Base-by-base conservation (phyloP, 2,329 filamentous ascomycete genomes). In the Tolypocladium pustulatum region DNA sequence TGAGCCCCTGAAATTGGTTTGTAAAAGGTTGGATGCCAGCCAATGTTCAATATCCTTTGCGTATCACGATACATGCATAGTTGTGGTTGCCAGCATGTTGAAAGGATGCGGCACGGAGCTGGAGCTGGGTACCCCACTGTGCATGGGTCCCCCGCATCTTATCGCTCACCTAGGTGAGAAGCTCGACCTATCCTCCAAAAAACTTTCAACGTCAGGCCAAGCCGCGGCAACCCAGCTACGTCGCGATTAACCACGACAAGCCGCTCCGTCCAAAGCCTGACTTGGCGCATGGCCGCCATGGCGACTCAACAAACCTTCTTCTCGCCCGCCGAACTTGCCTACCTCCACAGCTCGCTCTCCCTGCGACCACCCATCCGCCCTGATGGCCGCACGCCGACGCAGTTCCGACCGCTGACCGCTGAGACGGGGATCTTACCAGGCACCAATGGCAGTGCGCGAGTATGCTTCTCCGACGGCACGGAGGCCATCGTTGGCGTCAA, bases 401-500 rank as follows among this genome's bases (percentile, higher is more conserved):
- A 97, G 73, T 97, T 97, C 79, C 90, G 94, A 4, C 91, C 93
- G 0, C 78, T 99, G 59, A 85, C 88, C 22, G 94, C 94, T 60
- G 94, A 99, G 77, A 91, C 89, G 58, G 89, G 90, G 59, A 90
- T 97, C 59, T 81, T 99, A 0, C 92, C 94, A 0, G 86, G 87
- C 54, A 88, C 93, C 20, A 96, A 97, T 69, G 94, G 94, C 61
- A 95, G 90, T 73, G 93, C 94, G 60, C 85, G 95, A 38, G 88
- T 99, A 54, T 96, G 93, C 65, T 95, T 97, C 71, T 86, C 91
- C 4, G 94, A 99, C 72, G 94, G 94, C 56, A 96, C 91, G 1
- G 94, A 99, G 74, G 94, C 94, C 8, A 88, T 99, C 61, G 94
- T 97, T 7, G 94, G 94, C 53, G 87, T 97, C 61, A 99, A 97